These are phyloP conservation scores for Ascochyta pisi DNA, from an alignment of 2,329 filamentous ascomycete species.

Conservation along the genomic window DNA sequence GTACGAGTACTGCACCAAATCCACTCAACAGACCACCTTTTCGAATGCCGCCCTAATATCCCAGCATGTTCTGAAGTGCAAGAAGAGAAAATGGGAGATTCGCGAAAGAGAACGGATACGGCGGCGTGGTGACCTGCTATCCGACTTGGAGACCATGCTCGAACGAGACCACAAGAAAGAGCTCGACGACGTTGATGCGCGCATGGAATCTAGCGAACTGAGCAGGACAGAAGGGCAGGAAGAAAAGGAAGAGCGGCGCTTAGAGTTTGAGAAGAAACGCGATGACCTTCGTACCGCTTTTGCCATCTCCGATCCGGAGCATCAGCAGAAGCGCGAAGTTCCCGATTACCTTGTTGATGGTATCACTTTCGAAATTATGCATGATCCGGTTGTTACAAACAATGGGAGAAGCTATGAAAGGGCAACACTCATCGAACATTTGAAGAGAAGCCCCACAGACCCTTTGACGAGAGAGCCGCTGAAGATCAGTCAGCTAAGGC, in stretches of 20 bases:
- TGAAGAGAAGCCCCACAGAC: conserved; percentile 77
- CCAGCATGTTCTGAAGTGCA: conserved; percentile 75
- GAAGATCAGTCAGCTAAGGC: conserved; percentile 71
- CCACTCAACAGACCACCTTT: conserved; percentile 59
- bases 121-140: conserved; percentile 65
- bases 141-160: conserved; percentile 60
- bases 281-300: conserved; percentile 56
- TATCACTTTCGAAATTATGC: conserved; percentile 76
- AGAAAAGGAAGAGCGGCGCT: conserved; percentile 56
- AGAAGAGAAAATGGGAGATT: conserved; percentile 85
- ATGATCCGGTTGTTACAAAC: conserved; percentile 74
- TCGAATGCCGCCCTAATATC: conserved; percentile 75
- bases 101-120: conserved; percentile 68
- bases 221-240: conserved; percentile 54
- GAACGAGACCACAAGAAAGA: conserved; percentile 45
- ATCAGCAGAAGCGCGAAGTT: conserved; percentile 60
- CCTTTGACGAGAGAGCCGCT: conserved; percentile 84
- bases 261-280: conserved; percentile 50
- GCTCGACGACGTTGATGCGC: conserved; percentile 49
- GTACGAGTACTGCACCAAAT: conserved; percentile 70
- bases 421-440: conserved; percentile 82
- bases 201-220: conserved; percentile 44
- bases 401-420: conserved; percentile 92
- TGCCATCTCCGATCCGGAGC: conserved; percentile 54
- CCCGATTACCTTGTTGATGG: conserved; percentile 81